phyloP scores from a whole-genome alignment of 2,329 filamentous ascomycete species.

The Colletotrichum salicis region DNA sequence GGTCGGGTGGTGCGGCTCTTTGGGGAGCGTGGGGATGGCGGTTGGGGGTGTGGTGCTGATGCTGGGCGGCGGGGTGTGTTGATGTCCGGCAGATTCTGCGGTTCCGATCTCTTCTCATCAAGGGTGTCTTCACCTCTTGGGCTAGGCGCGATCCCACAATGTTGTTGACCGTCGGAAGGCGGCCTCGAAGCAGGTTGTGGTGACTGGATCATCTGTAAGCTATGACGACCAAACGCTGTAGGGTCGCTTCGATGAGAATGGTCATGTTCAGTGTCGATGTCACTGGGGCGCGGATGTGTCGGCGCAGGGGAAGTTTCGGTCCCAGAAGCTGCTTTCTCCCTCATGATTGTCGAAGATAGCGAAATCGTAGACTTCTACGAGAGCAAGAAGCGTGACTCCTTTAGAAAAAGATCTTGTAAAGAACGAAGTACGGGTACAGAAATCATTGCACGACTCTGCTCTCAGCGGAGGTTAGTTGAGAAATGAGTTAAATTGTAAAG shows the following conservation, averaged over 20 bases:
- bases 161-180: background rate
- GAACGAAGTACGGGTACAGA: too few species aligned
- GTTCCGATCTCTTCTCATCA: slow-evolving; percentile 14
- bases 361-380: background rate
- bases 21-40: background rate
- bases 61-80: background rate
- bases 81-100: slow-evolving; percentile 3
- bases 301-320: background rate
- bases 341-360: background rate
- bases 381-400: too few species aligned
- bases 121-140: background rate
- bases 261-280: background rate
- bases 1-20: background rate
- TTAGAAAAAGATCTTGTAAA: background rate
- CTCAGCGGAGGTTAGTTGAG: background rate
- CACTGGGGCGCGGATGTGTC: slow-evolving; percentile 1
- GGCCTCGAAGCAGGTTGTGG: background rate
- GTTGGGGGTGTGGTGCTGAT: background rate
- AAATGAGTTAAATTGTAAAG: background rate
- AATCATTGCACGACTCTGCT: too few species aligned
- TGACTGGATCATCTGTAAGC: slow-evolving; percentile 18
- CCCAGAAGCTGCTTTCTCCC: slow-evolving; percentile 4
- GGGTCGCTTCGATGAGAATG: background rate
- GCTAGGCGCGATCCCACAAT: background rate
- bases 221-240: slow-evolving; percentile 21